These are phyloP conservation scores for Pseudohalonectria lignicola DNA, from an alignment of 2,329 filamentous ascomycete genomes.

Conservation along the genomic window DNA sequence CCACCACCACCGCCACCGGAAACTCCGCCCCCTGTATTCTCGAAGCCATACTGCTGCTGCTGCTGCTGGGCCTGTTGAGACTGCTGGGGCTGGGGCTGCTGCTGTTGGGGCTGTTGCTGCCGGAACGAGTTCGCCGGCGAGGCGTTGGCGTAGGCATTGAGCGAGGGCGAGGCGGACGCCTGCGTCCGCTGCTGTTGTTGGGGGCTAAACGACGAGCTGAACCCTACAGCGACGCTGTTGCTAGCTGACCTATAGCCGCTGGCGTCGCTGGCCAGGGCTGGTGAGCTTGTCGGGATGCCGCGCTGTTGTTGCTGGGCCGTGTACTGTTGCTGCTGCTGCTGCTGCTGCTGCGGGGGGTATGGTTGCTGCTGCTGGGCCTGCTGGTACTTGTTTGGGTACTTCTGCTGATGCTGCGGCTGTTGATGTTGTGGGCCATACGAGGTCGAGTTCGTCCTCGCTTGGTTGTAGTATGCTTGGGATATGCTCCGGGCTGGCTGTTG, in stretches of 20 bases:
- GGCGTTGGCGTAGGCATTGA: slow-evolving; percentile 8
- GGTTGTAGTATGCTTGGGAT: slow-evolving; percentile 2
- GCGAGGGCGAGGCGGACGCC: slow-evolving; percentile 6
- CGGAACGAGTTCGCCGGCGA: slow-evolving; percentile 5
- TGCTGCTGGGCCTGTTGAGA: slow-evolving; percentile 6
- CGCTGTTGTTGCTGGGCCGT: slow-evolving; percentile 13
- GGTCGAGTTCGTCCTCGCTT: neutral
- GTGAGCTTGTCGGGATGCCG: slow-evolving; percentile 5
- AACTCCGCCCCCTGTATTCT: too few relatives aligned
- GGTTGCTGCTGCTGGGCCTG: slow-evolving; percentile 4
- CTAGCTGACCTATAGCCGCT: slow-evolving; percentile 1
- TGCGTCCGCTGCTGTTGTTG: slow-evolving; percentile 5
- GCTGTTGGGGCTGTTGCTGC: slow-evolving; percentile 10
- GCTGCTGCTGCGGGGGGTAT: slow-evolving; percentile 8
- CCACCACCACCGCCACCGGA: too few relatives aligned
- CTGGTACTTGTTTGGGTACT: neutral
- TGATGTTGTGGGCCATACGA: neutral
- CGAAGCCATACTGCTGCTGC: slow-evolving; percentile 10
- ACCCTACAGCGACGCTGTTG: slow-evolving; percentile 4
- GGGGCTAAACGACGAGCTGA: slow-evolving; percentile 7
- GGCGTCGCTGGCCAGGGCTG: slow-evolving; percentile 3
- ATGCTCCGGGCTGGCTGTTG: slow-evolving; percentile 1
- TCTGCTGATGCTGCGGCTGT: slow-evolving; percentile 1
- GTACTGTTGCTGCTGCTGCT: slow-evolving; percentile 10
- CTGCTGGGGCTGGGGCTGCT: slow-evolving; percentile 12